Conservation (phyloP, 768 basidiomycete genomes). For the Boletus fagicola region DNA sequence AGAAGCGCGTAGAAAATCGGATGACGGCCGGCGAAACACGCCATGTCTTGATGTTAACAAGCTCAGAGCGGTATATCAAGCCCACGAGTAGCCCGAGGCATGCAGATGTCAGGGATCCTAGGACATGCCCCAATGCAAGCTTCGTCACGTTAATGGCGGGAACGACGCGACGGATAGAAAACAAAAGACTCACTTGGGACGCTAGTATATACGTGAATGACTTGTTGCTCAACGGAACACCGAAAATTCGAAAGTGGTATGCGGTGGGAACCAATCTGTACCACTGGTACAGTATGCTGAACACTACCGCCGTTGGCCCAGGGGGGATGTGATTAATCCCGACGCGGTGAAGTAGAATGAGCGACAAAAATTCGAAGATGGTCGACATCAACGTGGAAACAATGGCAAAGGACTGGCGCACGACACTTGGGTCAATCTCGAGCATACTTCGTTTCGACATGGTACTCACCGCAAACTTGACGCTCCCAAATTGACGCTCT, state of each 20-base stretch:
- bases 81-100: slow-evolving; percentile 67
- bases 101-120: slow-evolving; percentile 62
- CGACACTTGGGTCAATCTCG: slow-evolving; percentile 6
- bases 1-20: slow-evolving; percentile 50
- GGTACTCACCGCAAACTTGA: slow-evolving; percentile 77
- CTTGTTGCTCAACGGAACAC: slow-evolving; percentile 74
- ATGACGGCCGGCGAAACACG: slow-evolving; percentile 64
- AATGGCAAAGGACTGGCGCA: slow-evolving; percentile 68
- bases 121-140: slow-evolving; percentile 68
- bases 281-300: slow-evolving; percentile 83
- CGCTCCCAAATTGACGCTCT: slow-evolving; percentile 82
- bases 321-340: slow-evolving; percentile 74
- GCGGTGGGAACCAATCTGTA: slow-evolving; percentile 70
- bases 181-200: slow-evolving; percentile 52
- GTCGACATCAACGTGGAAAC: slow-evolving; percentile 67
- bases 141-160: slow-evolving; percentile 30
- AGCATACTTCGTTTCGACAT: neutral
- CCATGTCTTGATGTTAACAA: slow-evolving; percentile 76
- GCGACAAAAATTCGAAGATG: slow-evolving; percentile 59
- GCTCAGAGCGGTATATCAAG: slow-evolving; percentile 79
- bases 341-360: slow-evolving; percentile 62
- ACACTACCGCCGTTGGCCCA: slow-evolving; percentile 73
- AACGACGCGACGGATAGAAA: neutral
- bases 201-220: slow-evolving; percentile 69
- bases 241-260: slow-evolving; percentile 77